Percentiles rank a stretch among this genome's conserved stretches.
Evolutionary conservation across 2,329 filamentous ascomycete species (phyloP).

Genomic region (Phyllosticta citriasiana): DNA sequence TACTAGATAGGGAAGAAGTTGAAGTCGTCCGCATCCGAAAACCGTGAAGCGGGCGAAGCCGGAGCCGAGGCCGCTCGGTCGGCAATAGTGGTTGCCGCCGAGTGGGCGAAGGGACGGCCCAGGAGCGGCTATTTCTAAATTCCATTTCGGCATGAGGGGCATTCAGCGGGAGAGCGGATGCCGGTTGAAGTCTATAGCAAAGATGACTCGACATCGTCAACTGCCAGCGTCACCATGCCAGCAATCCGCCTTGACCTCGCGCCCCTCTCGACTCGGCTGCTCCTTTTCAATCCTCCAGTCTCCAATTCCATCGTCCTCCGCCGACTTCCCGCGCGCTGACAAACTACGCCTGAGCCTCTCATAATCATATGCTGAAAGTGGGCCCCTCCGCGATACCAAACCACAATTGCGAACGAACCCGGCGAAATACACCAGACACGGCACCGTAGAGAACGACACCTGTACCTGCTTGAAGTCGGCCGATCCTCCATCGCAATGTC

Average conservation of each 20-base stretch:
- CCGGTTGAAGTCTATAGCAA: not conserved
- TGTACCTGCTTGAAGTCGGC: not conserved
- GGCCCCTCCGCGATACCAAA: not conserved
- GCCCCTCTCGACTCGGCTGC: not conserved
- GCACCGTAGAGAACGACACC: not conserved
- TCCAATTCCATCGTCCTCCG: not conserved
- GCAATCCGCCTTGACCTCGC: not conserved
- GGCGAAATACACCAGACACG: not conserved
- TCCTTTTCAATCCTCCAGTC: not conserved
- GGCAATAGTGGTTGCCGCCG: not conserved
- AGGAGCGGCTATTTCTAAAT: not conserved
- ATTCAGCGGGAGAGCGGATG: not conserved
- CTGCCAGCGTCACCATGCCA: not conserved
- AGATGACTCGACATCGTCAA: not conserved
- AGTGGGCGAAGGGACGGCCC: not conserved
- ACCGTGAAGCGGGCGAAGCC: not conserved
- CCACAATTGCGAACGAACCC: not conserved
- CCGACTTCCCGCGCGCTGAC: not conserved
- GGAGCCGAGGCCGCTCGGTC: not conserved
- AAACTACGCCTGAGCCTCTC: not conserved
- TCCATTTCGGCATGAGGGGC: not conserved
- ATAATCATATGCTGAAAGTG: not conserved
- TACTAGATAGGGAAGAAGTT: not conserved
- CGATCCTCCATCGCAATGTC: not conserved
- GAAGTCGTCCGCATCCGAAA: not conserved